Base-by-base conservation (phyloP, 352 stramenopile genomes). In the Phytopythium ostracodes region DNA sequence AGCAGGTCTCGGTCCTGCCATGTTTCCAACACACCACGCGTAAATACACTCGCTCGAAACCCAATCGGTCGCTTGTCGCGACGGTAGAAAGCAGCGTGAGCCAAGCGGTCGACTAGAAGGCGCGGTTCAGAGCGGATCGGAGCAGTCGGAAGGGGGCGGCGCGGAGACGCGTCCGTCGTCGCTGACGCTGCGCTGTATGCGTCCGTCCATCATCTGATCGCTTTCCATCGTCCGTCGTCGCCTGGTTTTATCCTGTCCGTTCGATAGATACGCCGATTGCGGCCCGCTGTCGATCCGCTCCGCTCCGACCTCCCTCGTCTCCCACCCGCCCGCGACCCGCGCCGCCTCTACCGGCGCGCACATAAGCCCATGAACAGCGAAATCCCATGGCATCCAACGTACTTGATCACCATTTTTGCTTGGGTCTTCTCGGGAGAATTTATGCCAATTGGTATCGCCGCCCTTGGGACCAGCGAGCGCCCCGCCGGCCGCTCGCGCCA, bases 391-490 rank as follows among this genome's bases (percentile, higher is more conserved):
- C 15, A 24, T 22, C 22, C 40, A 62, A 92, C 85, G 74, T 94
- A 94, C 85, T 94, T 94, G 79, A 94, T 94, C 81, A 94, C 85
- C 85, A 94, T 92, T 83, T 89, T 89, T 89, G 79, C 81, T 82
- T 87, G 53, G 77, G 82, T 89, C 79, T 91, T 90, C 80, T 92
- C 84, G 79, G 83, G 83, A 92, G 82, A 90, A 84, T 90, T 86
- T 87, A 89, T 87, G 79, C 79, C 77, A 87, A 89, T 82, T 88
- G 73, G 89, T 71, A 76, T 68, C 69, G 53, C 76, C 60, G 63
- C 44, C 60, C 65, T 54, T 55, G 62, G 56, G 29, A 3, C 29
- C 29, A 33, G n/a, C n/a, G n/a, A n/a, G n/a, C n/a, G n/a, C n/a
- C 29, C 29, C 29, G 29, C 29, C 29, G 29, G 29, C 40, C 59